Conservation (phyloP, 306 rosid genomes). For the Oxytropis ochrocephala region DNA sequence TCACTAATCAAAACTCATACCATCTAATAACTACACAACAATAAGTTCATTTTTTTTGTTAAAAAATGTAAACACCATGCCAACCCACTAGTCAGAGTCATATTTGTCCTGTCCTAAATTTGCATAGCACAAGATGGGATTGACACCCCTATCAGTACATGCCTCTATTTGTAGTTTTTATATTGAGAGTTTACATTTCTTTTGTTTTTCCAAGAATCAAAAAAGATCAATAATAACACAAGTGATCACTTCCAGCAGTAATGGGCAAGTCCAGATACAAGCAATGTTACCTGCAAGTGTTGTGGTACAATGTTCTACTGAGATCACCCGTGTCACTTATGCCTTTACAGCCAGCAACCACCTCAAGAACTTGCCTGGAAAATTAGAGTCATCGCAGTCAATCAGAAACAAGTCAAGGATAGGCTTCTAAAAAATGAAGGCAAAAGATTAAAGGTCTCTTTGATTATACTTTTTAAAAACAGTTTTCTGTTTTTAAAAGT, state of each 20-base stretch:
- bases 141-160: neutral
- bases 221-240: neutral
- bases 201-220: neutral
- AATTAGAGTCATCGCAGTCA: neutral
- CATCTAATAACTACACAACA: neutral
- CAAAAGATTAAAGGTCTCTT: neutral
- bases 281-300: slow-evolving; percentile 78
- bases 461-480: too few relatives aligned
- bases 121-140: neutral
- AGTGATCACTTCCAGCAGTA: slow-evolving; percentile 6
- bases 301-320: slow-evolving; percentile 68
- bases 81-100: neutral
- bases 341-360: slow-evolving; percentile 83
- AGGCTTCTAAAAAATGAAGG: neutral
- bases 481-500: too few relatives aligned
- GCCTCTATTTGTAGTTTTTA: neutral
- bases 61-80: neutral
- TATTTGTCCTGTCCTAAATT: neutral
- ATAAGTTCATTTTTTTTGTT: neutral
- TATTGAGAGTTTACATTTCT: neutral
- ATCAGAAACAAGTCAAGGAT: neutral
- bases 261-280: slow-evolving; percentile 6
- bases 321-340: slow-evolving; percentile 51
- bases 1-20: neutral
- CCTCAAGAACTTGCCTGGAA: slow-evolving; percentile 93